Evolutionary conservation across 2,329 filamentous ascomycete genomes (phyloP), one percentile per base, ranked within the genome.

Genomic region (Phialocephala subalpina): DNA sequence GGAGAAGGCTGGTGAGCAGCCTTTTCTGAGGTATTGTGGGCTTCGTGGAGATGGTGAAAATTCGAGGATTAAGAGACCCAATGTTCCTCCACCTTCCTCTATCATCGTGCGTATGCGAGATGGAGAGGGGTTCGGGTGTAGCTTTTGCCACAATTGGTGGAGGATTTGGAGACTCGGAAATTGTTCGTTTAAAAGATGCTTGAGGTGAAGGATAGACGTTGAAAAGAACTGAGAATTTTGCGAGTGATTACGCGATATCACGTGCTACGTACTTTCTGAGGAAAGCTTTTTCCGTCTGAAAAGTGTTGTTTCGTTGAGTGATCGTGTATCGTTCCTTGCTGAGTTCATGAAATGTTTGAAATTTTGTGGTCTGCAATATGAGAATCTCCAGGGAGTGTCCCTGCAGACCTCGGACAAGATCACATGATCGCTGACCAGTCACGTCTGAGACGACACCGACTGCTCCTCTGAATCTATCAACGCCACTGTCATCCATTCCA

Each of bases 1-100:
- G 42, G 60, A 59, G 64, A 60, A 64, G 64, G 52, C 62, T 63
- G 60, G 49, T 42, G 20, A 38, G 58, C 52, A 65, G 63, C 62
- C 62, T 64, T 47, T 56, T 57, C 45, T 33, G 29, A 20, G 22
- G 12, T 58, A 40, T 18, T 62, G 59, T 52, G 59, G 63, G 55
- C 12, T 56, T 56, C 63, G 53, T 62, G 63, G 55, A 57, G 55
- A 38, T 16, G 8, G 33, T 33, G 29, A 33, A 9, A 33, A 33
- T 5, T 33, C 9, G 29, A 33, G 29, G 9, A 33, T 5, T 33
- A 9, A 5, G 18, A 12, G 55, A 38, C 18, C 55, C 18, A 57
- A n/a, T 38, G 16, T 35, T 56, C 35, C 29, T 35, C 53, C 35
- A 56, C 35, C 53, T 29, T n/a, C n/a, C 29, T 55, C 25, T 55